These are phyloP conservation scores for Nidularia sp. DNA, from an alignment of 768 basidiomycete species.

Conservation along the genomic window DNA sequence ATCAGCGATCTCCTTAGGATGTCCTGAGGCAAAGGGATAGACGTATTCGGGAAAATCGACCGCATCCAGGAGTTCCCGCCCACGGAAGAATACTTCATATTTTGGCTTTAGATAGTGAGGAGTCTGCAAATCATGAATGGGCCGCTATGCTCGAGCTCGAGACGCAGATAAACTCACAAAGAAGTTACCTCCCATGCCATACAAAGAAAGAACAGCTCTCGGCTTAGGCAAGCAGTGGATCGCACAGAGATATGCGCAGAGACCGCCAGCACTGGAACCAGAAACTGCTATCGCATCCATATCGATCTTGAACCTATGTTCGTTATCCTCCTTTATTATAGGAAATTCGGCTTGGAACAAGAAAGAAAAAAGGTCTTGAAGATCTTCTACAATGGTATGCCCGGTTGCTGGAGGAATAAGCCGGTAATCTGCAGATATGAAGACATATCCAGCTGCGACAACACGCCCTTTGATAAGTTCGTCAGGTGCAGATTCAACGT, in stretches of 20 bases:
- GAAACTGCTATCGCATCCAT: conserved; percentile 41
- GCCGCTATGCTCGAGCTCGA: not conserved
- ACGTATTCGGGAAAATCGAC: conserved; percentile 40
- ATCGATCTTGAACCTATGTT: conserved; percentile 31
- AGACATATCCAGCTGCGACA: conserved; percentile 42
- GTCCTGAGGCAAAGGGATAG: conserved; percentile 29
- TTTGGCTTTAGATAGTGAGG: conserved; percentile 49
- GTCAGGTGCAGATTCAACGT: not conserved
- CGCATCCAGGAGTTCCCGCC: conserved; percentile 52
- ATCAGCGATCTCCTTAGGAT: conserved; percentile 23
- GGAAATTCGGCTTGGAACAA: conserved; percentile 20
- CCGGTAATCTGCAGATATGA: conserved; percentile 63
- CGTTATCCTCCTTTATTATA: not conserved
- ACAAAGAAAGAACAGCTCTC: conserved; percentile 51
- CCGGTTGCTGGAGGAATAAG: conserved; percentile 52
- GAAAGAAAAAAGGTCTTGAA: conserved; percentile 52
- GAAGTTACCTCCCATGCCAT: conserved; percentile 62
- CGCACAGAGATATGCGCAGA: conserved; percentile 61
- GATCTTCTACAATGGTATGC: conserved; percentile 54
- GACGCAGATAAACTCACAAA: conserved; percentile 25
- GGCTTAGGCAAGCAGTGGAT: conserved; percentile 50
- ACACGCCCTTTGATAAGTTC: conserved; percentile 37
- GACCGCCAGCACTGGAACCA: conserved; percentile 59
- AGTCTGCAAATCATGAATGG: conserved; percentile 25
- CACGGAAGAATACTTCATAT: conserved; percentile 45